Conservation (phyloP, 2,329 filamentous ascomycete genomes). For the Periglandula ipomoeae region DNA sequence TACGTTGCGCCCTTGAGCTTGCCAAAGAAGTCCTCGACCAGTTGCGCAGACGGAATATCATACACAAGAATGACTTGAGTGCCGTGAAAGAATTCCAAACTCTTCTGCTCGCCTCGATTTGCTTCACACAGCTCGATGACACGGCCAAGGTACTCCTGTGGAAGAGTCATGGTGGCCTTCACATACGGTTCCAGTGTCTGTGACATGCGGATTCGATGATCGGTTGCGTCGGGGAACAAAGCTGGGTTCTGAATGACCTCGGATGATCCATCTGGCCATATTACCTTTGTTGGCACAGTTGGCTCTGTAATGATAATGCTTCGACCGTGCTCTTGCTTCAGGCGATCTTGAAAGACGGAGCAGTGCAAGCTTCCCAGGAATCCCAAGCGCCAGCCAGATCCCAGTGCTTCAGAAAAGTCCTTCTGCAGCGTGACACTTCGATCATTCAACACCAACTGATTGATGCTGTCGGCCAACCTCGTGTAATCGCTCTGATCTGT, state of each 20-base stretch:
- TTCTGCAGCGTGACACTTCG: slow-evolving; percentile 90
- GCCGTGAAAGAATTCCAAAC: slow-evolving; percentile 82
- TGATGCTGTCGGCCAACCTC: slow-evolving; percentile 86
- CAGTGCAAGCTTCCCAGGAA: slow-evolving; percentile 96
- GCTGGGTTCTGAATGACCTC: slow-evolving; percentile 77
- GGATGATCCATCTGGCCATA: slow-evolving; percentile 69
- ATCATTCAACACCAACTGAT: slow-evolving; percentile 88
- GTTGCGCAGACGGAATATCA: slow-evolving; percentile 73
- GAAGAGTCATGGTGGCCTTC: slow-evolving; percentile 75
- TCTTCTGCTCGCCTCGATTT: slow-evolving; percentile 79
- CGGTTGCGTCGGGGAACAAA: slow-evolving; percentile 67
- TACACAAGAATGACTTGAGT: slow-evolving; percentile 95
- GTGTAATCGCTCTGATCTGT: slow-evolving; percentile 83
- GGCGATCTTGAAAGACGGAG: slow-evolving; percentile 95
- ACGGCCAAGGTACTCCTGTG: slow-evolving; percentile 86
- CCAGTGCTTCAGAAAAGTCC: slow-evolving; percentile 87
- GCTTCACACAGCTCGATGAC: slow-evolving; percentile 92
- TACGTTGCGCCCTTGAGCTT: slow-evolving; percentile 81
- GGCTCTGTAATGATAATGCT: slow-evolving; percentile 96
- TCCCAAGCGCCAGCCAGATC: slow-evolving; percentile 86
- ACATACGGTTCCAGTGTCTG: slow-evolving; percentile 48
- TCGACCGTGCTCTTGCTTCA: slow-evolving; percentile 88
- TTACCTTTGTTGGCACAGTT: slow-evolving; percentile 81
- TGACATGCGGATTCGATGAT: slow-evolving; percentile 34
- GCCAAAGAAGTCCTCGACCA: slow-evolving; percentile 96